Evolutionary conservation across 2,329 filamentous ascomycete species (phyloP).

Genomic region (Fusarium cyanostomum): DNA sequence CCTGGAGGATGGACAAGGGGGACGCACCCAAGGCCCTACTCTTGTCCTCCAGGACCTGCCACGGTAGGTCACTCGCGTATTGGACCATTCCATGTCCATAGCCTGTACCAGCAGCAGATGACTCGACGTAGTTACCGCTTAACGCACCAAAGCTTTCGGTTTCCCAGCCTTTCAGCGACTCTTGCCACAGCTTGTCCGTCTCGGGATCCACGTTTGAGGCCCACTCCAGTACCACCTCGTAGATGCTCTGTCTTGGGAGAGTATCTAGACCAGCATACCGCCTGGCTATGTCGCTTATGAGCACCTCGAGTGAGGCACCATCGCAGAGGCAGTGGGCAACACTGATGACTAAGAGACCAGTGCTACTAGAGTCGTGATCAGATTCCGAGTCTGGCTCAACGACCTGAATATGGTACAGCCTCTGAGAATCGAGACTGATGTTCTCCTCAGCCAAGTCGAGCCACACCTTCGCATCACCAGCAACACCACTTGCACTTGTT

Average conservation of each 20-base stretch:
- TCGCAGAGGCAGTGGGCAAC: constrained; percentile 22
- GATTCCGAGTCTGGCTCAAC: neutral
- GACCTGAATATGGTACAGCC: neutral
- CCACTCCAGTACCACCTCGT: neutral
- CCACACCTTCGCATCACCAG: neutral
- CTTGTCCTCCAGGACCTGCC: constrained; percentile 1
- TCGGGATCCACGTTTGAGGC: neutral
- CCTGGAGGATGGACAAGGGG: constrained; percentile 4
- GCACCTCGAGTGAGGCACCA: constrained; percentile 13
- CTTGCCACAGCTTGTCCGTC: constrained; percentile 9
- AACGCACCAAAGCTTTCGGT: neutral
- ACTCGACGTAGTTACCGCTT: constrained; percentile 13
- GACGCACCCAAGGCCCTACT: constrained; percentile 11
- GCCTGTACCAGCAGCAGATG: neutral
- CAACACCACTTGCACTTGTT: neutral
- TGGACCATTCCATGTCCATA: constrained; percentile 11
- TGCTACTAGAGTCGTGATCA: rapidly evolving
- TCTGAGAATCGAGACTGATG: constrained; percentile 1
- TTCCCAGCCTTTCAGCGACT: constrained; percentile 15
- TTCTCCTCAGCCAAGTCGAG: neutral
- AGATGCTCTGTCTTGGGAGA: neutral
- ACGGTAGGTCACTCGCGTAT: neutral
- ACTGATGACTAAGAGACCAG: constrained; percentile 3
- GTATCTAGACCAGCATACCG: neutral
- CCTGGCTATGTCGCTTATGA: constrained; percentile 2